Evolutionary conservation across 2,329 filamentous ascomycete genomes (phyloP).

Genomic region (Penicillium sp.): DNA sequence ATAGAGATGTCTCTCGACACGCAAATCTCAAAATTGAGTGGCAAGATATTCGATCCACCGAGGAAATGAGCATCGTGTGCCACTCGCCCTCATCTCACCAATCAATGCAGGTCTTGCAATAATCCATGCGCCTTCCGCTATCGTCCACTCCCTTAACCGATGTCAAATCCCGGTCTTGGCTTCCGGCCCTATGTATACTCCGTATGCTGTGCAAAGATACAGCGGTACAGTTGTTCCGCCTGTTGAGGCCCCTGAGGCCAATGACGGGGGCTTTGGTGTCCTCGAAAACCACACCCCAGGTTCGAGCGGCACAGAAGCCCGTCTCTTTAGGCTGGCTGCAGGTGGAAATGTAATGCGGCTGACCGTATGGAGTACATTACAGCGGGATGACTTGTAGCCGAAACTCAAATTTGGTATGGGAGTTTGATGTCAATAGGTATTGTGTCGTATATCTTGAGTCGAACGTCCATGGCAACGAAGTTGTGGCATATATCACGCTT

Average conservation of each 20-base stretch:
- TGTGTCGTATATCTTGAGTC: neutral
- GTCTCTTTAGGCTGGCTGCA: slow-evolving; percentile 23
- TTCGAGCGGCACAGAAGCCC: neutral
- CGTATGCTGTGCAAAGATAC: neutral
- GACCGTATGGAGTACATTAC: slow-evolving; percentile 22
- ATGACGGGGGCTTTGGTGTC: neutral
- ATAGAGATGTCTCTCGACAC: neutral
- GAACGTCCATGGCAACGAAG: neutral
- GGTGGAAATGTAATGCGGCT: slow-evolving; percentile 25
- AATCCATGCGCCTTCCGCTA: neutral
- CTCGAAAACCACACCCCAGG: neutral
- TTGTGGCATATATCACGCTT: neutral
- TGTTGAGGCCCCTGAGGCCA: slow-evolving; percentile 8
- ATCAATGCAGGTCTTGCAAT: neutral
- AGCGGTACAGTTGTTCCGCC: neutral
- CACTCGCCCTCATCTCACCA: neutral
- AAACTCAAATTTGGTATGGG: slow-evolving; percentile 7
- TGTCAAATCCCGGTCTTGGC: slow-evolving; percentile 12
- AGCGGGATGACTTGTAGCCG: slow-evolving; percentile 14
- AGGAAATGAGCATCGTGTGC: neutral
- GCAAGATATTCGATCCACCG: neutral
- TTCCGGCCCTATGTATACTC: neutral
- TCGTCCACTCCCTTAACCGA: neutral
- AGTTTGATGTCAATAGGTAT: neutral
- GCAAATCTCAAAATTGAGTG: neutral